Evolutionary conservation across 163 green algal species (phyloP), one percentile per base, ranked within the genome.

Genomic region (Prototheca cutis): DNA sequence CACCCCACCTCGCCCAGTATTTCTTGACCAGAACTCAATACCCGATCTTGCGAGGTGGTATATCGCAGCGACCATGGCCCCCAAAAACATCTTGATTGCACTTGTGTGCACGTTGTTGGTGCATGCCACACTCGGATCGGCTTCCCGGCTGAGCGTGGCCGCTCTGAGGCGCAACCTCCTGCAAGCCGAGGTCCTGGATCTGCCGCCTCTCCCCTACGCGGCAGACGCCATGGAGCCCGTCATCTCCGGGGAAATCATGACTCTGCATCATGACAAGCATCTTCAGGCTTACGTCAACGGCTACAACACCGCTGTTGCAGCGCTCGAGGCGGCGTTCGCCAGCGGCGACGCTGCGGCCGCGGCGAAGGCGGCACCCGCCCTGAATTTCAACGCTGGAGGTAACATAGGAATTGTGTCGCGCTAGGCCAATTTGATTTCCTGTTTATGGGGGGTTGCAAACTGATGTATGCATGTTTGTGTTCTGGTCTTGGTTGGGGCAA

Each of bases 331-430:
- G 36, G 85, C 85, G 19, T 49, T 74, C 30, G 24, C 55, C 25
- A 90, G 88, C 64, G 58, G 66, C 0, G 89, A 98, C 54, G 63
- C 90, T 6, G 61, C 68, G 3, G 84, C 77, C 48, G 82, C 93
- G 58, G 90, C 96, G 23, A 52, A 68, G 6, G 73, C 96, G 53
- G 77, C 95, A 64, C 52, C 62, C 6, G 87, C 84, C 18, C 80
- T 98, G 54, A 93, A 94, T 48, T 98, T 98, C 78, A 97, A 98
- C 65, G 91, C 88, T 28, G 91, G 91, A 66, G 89, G 87, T 94
- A 48, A 19, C 66, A 49, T 32, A 49, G 24, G 1, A 18, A 1
- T 33, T 24, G 53, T 23, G 18, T 72, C 25, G 80, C 10, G 36
- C 36, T 21, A 21, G 36, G 36, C 36, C 8, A 45, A 13, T n/a